Percentiles rank a stretch among this genome's conserved stretches.
Conservation (phyloP, 2,329 filamentous ascomycete genomes). For the Westerdykella aurantiaca region DNA sequence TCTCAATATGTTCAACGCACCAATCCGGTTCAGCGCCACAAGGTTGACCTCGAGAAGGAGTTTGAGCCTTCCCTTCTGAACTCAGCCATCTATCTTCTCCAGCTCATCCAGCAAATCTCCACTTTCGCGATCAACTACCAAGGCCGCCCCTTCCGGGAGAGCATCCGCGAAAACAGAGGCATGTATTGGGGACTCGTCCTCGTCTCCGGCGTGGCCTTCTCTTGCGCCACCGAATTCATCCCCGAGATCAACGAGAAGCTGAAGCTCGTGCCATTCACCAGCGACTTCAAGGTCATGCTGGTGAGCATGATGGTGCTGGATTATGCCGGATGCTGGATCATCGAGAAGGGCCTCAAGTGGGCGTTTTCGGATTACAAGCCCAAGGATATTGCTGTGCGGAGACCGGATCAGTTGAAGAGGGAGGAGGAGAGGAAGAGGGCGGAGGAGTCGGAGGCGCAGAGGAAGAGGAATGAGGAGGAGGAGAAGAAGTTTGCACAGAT, state of each 20-base stretch:
- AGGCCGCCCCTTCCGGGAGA: constrained; percentile 93
- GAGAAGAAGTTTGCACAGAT: constrained; percentile 15
- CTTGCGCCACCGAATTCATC: constrained; percentile 89
- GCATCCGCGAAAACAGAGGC: constrained; percentile 87
- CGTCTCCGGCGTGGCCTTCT: constrained; percentile 85
- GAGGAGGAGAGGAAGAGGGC: constrained; percentile 65
- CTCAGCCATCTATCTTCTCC: constrained; percentile 91
- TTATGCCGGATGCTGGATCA: constrained; percentile 77
- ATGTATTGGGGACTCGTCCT: constrained; percentile 97
- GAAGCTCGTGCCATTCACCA: constrained; percentile 82
- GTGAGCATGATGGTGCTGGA: constrained; percentile 81
- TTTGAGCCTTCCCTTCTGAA: constrained; percentile 92
- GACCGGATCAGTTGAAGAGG: constrained; percentile 76
- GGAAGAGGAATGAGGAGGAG: constrained; percentile 28
- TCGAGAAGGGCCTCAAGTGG: constrained; percentile 79
- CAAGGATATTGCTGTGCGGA: constrained; percentile 83
- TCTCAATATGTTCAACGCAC: constrained; percentile 80
- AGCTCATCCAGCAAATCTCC: constrained; percentile 97
- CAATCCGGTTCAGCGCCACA: constrained; percentile 57
- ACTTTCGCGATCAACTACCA: constrained; percentile 99
- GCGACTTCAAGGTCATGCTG: constrained; percentile 84
- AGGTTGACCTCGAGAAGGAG: constrained; percentile 88
- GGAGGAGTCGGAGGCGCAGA: constrained; percentile 41
- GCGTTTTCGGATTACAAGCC: constrained; percentile 87
- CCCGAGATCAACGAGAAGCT: constrained; percentile 93